Evolutionary conservation across 441 rosid species (phyloP).

Genomic region (Gossypium trilobum): DNA sequence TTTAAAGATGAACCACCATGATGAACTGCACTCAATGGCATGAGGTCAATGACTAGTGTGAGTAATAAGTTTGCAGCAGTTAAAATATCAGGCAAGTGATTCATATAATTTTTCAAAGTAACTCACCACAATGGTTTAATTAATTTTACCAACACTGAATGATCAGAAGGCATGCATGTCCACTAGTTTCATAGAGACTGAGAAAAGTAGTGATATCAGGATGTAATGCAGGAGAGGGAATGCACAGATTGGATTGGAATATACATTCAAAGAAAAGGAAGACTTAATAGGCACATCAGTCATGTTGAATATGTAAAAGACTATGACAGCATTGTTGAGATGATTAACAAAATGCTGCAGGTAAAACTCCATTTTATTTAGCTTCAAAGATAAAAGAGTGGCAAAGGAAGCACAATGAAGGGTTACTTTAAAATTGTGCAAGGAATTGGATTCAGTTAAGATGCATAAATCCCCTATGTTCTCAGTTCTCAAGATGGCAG

Average conservation of each 20-base stretch:
- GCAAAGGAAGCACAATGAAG: not conserved
- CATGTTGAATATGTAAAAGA: conserved; percentile 2
- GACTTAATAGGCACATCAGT: conserved; percentile 2
- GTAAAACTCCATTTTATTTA: conserved; percentile 3
- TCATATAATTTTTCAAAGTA: not conserved
- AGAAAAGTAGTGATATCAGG: not conserved
- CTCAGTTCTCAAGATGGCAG: not conserved
- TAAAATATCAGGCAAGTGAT: not conserved
- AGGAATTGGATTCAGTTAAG: not conserved
- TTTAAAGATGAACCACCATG: not conserved
- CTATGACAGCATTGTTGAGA: not conserved
- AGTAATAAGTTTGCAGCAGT: not conserved
- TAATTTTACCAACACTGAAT: not conserved
- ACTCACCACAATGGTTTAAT: not conserved
- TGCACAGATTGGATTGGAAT: not conserved
- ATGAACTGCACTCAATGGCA: not conserved
- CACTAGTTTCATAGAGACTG: not conserved
- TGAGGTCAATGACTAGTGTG: not conserved
- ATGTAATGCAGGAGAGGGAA: not conserved
- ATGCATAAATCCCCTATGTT: not conserved
- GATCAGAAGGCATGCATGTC: not conserved
- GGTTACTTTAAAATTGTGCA: not conserved
- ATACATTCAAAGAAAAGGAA: not conserved
- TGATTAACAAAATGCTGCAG: not conserved
- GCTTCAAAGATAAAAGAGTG: not conserved